A percentile compares a stretch with the other conserved stretches of the same genome.
phyloP scores from a whole-genome alignment of 2,329 filamentous ascomycete species.

The Neopestalotiopsis rosae region DNA sequence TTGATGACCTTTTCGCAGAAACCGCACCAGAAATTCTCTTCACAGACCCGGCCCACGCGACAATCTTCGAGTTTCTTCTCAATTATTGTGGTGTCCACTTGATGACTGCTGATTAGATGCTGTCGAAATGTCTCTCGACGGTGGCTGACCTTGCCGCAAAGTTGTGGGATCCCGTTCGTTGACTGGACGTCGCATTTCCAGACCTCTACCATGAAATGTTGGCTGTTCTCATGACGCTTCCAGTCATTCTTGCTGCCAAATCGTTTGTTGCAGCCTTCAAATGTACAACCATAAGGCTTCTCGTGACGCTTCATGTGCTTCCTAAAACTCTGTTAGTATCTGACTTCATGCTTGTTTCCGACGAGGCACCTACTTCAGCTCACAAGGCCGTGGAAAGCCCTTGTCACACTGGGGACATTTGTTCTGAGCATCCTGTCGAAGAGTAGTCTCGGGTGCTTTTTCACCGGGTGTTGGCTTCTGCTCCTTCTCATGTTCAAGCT shows the following conservation, averaged over 20 bases:
- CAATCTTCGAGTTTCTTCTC: slow-evolving; percentile 55
- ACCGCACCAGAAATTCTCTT: slow-evolving; percentile 82
- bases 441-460: slow-evolving; percentile 22
- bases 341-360: background rate
- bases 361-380: slow-evolving; percentile 56
- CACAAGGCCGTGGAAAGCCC: slow-evolving; percentile 54
- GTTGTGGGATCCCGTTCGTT: slow-evolving; percentile 29
- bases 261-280: slow-evolving; percentile 66
- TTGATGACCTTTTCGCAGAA: slow-evolving; percentile 70
- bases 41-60: slow-evolving; percentile 68
- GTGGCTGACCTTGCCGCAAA: slow-evolving; percentile 65
- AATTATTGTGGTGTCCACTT: slow-evolving; percentile 36
- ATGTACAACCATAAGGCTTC: slow-evolving; percentile 84
- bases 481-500: slow-evolving; percentile 31
- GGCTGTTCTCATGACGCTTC: slow-evolving; percentile 87
- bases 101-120: slow-evolving; percentile 64
- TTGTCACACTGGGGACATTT: slow-evolving; percentile 52
- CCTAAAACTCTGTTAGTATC: slow-evolving; percentile 48
- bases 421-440: slow-evolving; percentile 26
- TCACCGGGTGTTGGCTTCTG: slow-evolving; percentile 21
- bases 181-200: slow-evolving; percentile 69
- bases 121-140: slow-evolving; percentile 62
- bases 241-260: slow-evolving; percentile 96
- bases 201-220: slow-evolving; percentile 74
- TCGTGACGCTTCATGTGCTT: slow-evolving; percentile 86